A percentile compares a stretch with the other conserved stretches of the same genome.
Conservation (phyloP, 345 rosid species). For the Arabidopsis arenosa region DNA sequence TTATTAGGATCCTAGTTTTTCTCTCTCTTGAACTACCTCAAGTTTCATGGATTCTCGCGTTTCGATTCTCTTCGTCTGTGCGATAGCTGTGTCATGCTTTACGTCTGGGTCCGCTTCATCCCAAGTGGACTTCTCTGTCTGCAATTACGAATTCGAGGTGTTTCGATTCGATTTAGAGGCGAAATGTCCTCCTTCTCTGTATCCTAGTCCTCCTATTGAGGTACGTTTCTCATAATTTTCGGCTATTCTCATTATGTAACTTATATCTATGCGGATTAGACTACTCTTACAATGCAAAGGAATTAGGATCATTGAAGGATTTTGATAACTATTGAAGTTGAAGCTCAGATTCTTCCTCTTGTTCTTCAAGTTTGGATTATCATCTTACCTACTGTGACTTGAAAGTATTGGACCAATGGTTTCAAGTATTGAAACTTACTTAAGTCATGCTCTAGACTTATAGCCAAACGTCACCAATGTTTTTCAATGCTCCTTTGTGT, state of each 20-base stretch:
- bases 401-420: not conserved
- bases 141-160: slow-evolving; percentile 53
- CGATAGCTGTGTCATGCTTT: slow-evolving; percentile 38
- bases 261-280: not conserved
- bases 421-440: not conserved
- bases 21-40: slow-evolving; percentile 5
- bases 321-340: not conserved
- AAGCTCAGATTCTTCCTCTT: not conserved
- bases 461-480: not conserved
- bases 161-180: slow-evolving; percentile 54
- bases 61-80: slow-evolving; percentile 45
- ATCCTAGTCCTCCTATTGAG: slow-evolving; percentile 67
- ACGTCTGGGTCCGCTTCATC: slow-evolving; percentile 41
- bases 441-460: not conserved
- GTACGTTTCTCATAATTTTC: slow-evolving; percentile 37
- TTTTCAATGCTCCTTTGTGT: too few species aligned
- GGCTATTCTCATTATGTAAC: not conserved
- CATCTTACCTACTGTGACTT: not conserved
- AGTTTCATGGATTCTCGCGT: slow-evolving; percentile 39
- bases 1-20: not conserved
- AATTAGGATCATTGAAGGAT: not conserved
- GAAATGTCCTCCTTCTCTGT: slow-evolving; percentile 67
- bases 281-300: not conserved
- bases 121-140: slow-evolving; percentile 42
- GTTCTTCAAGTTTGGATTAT: not conserved